A percentile compares a stretch with the other conserved stretches of the same genome.
phyloP scores from a whole-genome alignment of 2,329 filamentous ascomycete species.

The Cladophialophora yegresii region DNA sequence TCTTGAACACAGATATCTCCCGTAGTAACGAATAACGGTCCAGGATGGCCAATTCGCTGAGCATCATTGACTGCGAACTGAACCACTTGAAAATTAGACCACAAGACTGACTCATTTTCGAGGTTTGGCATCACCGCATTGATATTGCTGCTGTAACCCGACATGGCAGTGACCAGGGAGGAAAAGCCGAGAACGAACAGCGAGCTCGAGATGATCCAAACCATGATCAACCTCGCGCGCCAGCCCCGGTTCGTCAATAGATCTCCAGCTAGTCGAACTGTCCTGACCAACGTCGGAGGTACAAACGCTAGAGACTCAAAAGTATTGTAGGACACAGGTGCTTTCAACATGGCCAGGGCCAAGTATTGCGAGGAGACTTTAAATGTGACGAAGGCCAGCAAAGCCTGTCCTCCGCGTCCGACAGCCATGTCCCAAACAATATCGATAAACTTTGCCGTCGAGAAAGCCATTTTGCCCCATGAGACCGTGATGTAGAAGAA shows the following conservation, averaged over 20 bases:
- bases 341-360: constrained; percentile 40
- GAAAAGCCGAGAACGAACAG: constrained; percentile 41
- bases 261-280: constrained; percentile 39
- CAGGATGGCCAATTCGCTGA: constrained; percentile 26
- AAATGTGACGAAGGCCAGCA: constrained; percentile 40
- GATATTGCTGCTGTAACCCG: constrained; percentile 43
- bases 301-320: constrained; percentile 42
- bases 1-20: constrained; percentile 17
- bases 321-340: constrained; percentile 41
- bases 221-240: constrained; percentile 36
- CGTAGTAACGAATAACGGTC: constrained; percentile 17
- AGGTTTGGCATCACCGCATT: constrained; percentile 34
- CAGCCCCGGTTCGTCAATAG: constrained; percentile 32
- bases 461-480: constrained; percentile 37
- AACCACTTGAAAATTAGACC: constrained; percentile 35
- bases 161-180: constrained; percentile 43
- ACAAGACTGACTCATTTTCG: constrained; percentile 35
- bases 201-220: constrained; percentile 41
- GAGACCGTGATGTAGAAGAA: constrained; percentile 31
- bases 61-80: constrained; percentile 31
- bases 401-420: constrained; percentile 41
- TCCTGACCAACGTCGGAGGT: constrained; percentile 36
- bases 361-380: constrained; percentile 42
- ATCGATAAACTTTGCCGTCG: constrained; percentile 43
- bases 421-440: constrained; percentile 42